phyloP scores from a whole-genome alignment of 2,329 filamentous ascomycete species.

The Talaromyces sp. region DNA sequence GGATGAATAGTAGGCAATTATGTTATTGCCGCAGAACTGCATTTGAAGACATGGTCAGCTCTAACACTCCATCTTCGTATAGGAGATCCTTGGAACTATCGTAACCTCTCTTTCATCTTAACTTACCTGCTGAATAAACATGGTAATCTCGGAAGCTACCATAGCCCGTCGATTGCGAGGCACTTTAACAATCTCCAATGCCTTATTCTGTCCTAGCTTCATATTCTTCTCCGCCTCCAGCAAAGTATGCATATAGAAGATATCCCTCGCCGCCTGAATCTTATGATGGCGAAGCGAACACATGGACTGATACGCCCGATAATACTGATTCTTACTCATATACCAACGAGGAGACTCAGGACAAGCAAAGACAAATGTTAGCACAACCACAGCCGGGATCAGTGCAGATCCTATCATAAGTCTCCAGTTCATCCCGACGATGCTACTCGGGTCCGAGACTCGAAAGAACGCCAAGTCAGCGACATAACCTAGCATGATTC shows the following conservation, averaged over 20 bases:
- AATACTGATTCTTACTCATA: conserved; percentile 49
- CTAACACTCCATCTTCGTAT: too few relatives aligned
- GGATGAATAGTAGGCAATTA: conserved; percentile 65
- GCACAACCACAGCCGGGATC: conserved; percentile 59
- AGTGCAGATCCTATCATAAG: conserved; percentile 71
- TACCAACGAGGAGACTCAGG: conserved; percentile 58
- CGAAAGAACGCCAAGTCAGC: conserved; percentile 53
- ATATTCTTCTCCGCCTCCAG: conserved; percentile 63
- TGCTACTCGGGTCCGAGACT: conserved; percentile 26
- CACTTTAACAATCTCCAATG: conserved; percentile 63
- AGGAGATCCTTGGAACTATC: background rate
- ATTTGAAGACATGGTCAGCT: conserved; percentile 11
- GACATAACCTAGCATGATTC: conserved; percentile 53
- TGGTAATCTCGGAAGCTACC: conserved; percentile 61
- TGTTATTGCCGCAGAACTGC: conserved; percentile 57
- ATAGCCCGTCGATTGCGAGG: conserved; percentile 65
- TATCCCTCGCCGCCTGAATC: conserved; percentile 57
- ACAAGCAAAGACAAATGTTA: conserved; percentile 66
- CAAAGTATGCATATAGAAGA: conserved; percentile 61
- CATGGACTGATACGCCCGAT: conserved; percentile 47
- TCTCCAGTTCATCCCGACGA: conserved; percentile 60
- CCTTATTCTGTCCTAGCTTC: conserved; percentile 53
- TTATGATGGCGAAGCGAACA: conserved; percentile 49
- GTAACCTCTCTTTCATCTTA: too few relatives aligned
- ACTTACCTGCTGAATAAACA: conserved; percentile 61